phyloP scores from a whole-genome alignment of 2,329 filamentous ascomycete genomes.

The Raffaelea albimanens region DNA sequence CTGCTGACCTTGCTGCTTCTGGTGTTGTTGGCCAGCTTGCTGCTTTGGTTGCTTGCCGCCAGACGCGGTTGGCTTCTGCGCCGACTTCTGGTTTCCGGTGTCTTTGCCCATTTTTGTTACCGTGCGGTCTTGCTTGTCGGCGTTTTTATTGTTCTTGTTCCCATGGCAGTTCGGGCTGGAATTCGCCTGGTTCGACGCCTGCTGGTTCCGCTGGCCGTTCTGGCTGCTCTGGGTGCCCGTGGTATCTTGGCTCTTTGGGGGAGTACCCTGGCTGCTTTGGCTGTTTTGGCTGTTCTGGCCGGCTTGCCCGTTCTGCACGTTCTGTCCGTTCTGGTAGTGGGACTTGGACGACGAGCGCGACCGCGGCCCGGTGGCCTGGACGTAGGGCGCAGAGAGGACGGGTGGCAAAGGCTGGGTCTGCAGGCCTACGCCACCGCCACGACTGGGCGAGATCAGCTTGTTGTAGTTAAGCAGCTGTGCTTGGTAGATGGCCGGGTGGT shows the following conservation, averaged over 20 bases:
- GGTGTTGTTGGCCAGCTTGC: conserved; percentile 18
- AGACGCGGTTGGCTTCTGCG: not conserved
- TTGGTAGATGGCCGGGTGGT: conserved; percentile 51
- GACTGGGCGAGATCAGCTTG: conserved; percentile 49
- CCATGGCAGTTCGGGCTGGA: conserved; percentile 44
- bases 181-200: conserved; percentile 5
- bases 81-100: conserved; percentile 25
- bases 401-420: conserved; percentile 47
- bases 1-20: not conserved
- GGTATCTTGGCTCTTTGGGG: too few species aligned
- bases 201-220: conserved; percentile 23
- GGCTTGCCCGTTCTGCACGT: not conserved
- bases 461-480: conserved; percentile 57
- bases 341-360: conserved; percentile 52
- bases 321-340: conserved; percentile 32
- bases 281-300: conserved; percentile 21
- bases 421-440: conserved; percentile 41
- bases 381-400: conserved; percentile 44
- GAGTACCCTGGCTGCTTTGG: conserved; percentile 3
- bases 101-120: conserved; percentile 51
- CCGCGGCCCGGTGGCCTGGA: conserved; percentile 42
- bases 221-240: conserved; percentile 23
- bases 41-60: conserved; percentile 12
- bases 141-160: conserved; percentile 48
- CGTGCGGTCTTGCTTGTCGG: conserved; percentile 51